phyloP scores from a whole-genome alignment of 352 stramenopile species.

The Globisporangium yorkense region DNA sequence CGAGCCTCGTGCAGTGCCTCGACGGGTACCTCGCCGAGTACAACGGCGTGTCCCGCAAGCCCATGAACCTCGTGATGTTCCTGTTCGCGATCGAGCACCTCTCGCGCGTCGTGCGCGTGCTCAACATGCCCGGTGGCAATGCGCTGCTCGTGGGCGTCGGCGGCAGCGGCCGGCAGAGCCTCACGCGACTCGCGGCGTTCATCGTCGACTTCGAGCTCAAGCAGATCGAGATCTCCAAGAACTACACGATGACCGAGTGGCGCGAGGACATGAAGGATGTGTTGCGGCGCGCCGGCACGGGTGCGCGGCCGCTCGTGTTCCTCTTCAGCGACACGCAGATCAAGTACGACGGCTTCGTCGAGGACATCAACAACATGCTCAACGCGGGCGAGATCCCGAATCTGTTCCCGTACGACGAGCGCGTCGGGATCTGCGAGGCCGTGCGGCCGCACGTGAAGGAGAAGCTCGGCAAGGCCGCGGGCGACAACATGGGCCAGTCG shows the following conservation, averaged over 20 bases:
- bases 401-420: slow-evolving; percentile 92
- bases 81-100: slow-evolving; percentile 95
- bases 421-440: slow-evolving; percentile 86
- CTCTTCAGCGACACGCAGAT: slow-evolving; percentile 95
- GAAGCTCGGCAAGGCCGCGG: slow-evolving; percentile 84
- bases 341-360: slow-evolving; percentile 94
- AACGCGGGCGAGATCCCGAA: slow-evolving; percentile 95
- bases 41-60: slow-evolving; percentile 90
- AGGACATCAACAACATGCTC: slow-evolving; percentile 97
- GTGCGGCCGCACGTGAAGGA: slow-evolving; percentile 90
- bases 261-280: slow-evolving; percentile 94
- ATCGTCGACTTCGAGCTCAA: slow-evolving; percentile 91
- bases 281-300: slow-evolving; percentile 84
- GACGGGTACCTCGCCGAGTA: slow-evolving; percentile 90
- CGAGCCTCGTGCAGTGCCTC: slow-evolving; percentile 75
- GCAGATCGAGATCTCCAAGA: slow-evolving; percentile 95
- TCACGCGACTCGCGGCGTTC: slow-evolving; percentile 90
- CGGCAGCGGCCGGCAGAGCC: slow-evolving; percentile 88
- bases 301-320: slow-evolving; percentile 86
- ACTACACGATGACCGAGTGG: slow-evolving; percentile 93
- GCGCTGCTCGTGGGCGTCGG: slow-evolving; percentile 91
- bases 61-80: slow-evolving; percentile 97
- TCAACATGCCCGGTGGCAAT: slow-evolving; percentile 94
- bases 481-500: slow-evolving; percentile 87
- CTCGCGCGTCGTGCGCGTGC: slow-evolving; percentile 86